A percentile compares a stretch with the other conserved stretches of the same genome.
phyloP scores from a whole-genome alignment of 371 early-diverging fungal genomes.

The Paraphysoderma sedebokerense region DNA sequence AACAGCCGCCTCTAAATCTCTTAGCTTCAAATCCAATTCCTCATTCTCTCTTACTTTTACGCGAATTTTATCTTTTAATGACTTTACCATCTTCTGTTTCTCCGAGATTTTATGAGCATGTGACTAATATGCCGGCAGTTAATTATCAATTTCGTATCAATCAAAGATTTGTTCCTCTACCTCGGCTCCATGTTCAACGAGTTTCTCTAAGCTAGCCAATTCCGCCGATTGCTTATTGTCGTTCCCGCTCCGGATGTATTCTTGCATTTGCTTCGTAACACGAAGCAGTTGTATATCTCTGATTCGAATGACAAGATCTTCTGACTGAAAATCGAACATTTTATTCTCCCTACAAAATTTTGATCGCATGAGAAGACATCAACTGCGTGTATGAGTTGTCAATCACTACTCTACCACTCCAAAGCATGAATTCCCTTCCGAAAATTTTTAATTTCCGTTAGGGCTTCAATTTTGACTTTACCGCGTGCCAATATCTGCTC shows the following conservation, averaged over 20 bases:
- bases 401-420: conserved; percentile 20
- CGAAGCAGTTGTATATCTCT: conserved; percentile 34
- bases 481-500: conserved; percentile 22
- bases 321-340: conserved; percentile 35
- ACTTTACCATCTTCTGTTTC: too few species aligned
- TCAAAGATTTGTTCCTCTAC: neutral
- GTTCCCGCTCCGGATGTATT: conserved; percentile 20
- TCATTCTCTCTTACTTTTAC: too few species aligned
- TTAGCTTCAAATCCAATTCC: too few species aligned
- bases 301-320: conserved; percentile 23
- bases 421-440: conserved; percentile 33
- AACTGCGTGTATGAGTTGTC: neutral
- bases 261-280: conserved; percentile 39
- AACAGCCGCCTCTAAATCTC: too few species aligned
- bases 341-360: conserved; percentile 24
- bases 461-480: conserved; percentile 25
- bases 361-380: neutral
- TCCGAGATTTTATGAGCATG: too few species aligned
- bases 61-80: too few species aligned
- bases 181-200: conserved; percentile 1
- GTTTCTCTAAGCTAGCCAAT: conserved; percentile 1
- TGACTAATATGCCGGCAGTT: neutral
- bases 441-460: conserved; percentile 38
- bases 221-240: neutral
- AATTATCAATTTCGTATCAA: neutral